Base-by-base conservation (phyloP, 177 flowering plant species). In the Telopea speciosissima region DNA sequence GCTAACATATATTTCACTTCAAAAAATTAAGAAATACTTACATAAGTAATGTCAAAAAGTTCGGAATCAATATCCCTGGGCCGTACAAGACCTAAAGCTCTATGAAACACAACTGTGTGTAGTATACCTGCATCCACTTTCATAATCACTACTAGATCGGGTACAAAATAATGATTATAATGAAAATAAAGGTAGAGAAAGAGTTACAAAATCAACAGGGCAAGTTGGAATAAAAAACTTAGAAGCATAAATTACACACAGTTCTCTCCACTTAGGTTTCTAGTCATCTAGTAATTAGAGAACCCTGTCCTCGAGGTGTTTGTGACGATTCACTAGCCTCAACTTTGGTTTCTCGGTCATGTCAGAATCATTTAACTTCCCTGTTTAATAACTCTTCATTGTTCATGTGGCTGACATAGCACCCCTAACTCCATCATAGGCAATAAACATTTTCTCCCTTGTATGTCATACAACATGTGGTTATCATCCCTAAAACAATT, bases 41-140 rank as follows among this genome's bases (percentile, higher is more conserved):
- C 99, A 80, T 95, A 95, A 67, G 99, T 95, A 52, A 95, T 91
- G 31, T 95, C 98, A 73, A 95, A 91, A 60, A 93, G 95, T 75
- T 89, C 97, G 80, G 87, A 82, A 77, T 93, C 99, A 70, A 95
- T 74, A 52, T 95, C 98, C 75, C 83, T 93, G 68, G 99, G 99
- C 69, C 96, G 92, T 72, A 95, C 89, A 33, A 91, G 92, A 62
- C 97, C 98, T 72, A 95, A 81, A 62, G 99, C 99, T 69, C 98
- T 85, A 72, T 95, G 98, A 79, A 95, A 95, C 74, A 91, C 73
- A 75, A 95, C 84, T 6, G 98, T 90, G 75, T 95, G 99, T 17
- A 95, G 80, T 73, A 95, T 88, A 68, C 99, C 99, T 95, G 90
- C 87, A 82, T 28, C 28, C 72, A 78, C 52, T 70, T 66, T 45